Percentiles rank a stretch among this genome's conserved stretches.
phyloP scores from a whole-genome alignment of 176 grass and related monocot genomes.

The Aegilops speltoides region DNA sequence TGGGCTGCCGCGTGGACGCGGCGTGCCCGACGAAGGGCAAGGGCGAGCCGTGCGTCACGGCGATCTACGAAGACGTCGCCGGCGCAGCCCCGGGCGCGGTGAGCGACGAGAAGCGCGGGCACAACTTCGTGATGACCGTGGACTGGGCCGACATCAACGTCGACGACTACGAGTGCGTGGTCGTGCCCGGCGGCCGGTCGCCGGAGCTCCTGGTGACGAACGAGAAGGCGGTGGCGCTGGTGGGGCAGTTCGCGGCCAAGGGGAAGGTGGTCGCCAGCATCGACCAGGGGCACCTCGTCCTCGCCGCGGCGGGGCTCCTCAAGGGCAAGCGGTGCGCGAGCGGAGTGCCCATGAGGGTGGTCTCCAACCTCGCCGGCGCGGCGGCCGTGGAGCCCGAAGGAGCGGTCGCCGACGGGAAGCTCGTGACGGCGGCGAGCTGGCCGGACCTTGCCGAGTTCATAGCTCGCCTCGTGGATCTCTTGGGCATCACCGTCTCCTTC shows the following conservation, averaged over 20 bases:
- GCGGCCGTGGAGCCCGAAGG: background rate
- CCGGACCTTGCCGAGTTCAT: constrained; percentile 18
- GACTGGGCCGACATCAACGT: constrained; percentile 20
- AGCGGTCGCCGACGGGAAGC: background rate
- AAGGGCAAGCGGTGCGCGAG: constrained; percentile 20
- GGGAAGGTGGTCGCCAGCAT: constrained; percentile 43
- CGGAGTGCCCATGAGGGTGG: constrained; percentile 19
- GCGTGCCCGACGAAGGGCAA: constrained; percentile 50
- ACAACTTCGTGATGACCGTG: constrained; percentile 34
- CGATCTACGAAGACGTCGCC: constrained; percentile 22
- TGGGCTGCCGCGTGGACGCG: constrained; percentile 38
- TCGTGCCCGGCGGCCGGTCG: constrained; percentile 26
- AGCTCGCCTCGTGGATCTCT: background rate
- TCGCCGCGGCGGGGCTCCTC: constrained; percentile 35
- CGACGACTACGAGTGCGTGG: constrained; percentile 37
- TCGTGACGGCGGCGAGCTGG: constrained; percentile 41
- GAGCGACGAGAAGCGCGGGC: constrained; percentile 31
- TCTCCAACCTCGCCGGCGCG: constrained; percentile 19
- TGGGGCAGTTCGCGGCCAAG: constrained; percentile 18
- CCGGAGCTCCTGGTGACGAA: constrained; percentile 39
- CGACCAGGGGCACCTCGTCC: constrained; percentile 39
- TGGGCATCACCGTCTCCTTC: constrained; percentile 35
- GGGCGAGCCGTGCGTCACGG: constrained; percentile 41
- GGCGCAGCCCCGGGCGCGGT: background rate
- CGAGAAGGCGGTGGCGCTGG: constrained; percentile 17